Conservation (phyloP, 2,329 filamentous ascomycete species). For the Reticulascus tulasneorum region DNA sequence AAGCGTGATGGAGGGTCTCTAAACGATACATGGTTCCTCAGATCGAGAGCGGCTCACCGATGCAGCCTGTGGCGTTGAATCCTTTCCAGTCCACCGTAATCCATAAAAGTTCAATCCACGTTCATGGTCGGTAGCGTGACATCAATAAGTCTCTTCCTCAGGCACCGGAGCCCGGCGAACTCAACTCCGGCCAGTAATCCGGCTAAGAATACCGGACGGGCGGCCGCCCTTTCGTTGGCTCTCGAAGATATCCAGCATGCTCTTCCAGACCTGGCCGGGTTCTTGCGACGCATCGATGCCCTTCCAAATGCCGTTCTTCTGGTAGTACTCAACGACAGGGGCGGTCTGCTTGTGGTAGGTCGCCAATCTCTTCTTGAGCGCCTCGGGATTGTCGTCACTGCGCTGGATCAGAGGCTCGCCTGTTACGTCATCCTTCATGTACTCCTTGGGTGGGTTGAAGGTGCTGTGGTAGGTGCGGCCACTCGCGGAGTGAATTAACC, state of each 20-base stretch:
- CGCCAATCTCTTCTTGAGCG: slow-evolving; percentile 86
- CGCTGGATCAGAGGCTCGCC: slow-evolving; percentile 96
- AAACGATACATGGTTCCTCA: slow-evolving; percentile 11
- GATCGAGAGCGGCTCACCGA: slow-evolving; percentile 4
- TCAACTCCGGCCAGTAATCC: no score
- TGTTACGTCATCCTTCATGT: slow-evolving; percentile 95
- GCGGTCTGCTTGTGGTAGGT: slow-evolving; percentile 94
- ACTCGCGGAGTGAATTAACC: slow-evolving; percentile 90
- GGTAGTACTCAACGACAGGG: slow-evolving; percentile 94
- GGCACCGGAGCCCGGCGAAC: no score
- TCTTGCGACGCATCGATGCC: slow-evolving; percentile 94
- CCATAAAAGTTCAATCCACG: no score
- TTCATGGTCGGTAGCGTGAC: no score
- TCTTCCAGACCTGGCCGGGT: slow-evolving; percentile 93
- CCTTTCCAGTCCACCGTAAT: no score
- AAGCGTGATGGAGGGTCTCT: slow-evolving; percentile 11
- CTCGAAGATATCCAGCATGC: slow-evolving; percentile 79
- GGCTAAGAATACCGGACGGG: slow-evolving; percentile 36
- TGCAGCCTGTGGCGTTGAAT: slow-evolving; percentile 4
- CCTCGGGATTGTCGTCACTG: slow-evolving; percentile 93
- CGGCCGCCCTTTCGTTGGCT: slow-evolving; percentile 18
- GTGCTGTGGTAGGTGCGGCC: slow-evolving; percentile 97
- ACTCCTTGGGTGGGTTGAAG: slow-evolving; percentile 94
- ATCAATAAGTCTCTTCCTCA: no score
- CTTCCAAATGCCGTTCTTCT: slow-evolving; percentile 95